phyloP scores from a whole-genome alignment of 2,329 filamentous ascomycete genomes.

The Ceratocystis colombiana region DNA sequence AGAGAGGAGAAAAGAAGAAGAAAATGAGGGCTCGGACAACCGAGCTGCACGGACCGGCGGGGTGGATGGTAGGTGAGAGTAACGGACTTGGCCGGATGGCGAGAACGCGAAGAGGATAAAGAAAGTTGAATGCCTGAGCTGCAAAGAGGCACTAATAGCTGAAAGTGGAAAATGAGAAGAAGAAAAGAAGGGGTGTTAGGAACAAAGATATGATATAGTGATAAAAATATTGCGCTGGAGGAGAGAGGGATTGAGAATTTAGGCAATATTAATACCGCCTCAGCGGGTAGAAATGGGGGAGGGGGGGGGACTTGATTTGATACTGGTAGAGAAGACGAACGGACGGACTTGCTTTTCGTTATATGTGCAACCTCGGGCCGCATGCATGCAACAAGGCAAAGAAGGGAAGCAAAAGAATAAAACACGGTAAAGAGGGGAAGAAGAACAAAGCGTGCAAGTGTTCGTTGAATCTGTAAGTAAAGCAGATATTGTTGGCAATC shows the following conservation, averaged over 20 bases:
- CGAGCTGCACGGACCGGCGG: slow-evolving; percentile 13
- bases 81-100: slow-evolving; percentile 14
- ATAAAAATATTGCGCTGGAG: neutral
- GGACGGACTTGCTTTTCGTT: neutral
- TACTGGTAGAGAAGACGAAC: neutral
- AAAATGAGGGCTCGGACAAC: slow-evolving; percentile 12
- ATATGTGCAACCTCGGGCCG: neutral
- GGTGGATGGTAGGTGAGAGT: slow-evolving; percentile 5
- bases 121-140: neutral
- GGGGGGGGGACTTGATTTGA: neutral
- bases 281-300: neutral
- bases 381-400: neutral
- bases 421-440: neutral
- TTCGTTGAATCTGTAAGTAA: neutral
- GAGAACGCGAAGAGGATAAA: neutral
- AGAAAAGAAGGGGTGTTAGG: neutral
- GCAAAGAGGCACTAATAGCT: neutral
- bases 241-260: neutral
- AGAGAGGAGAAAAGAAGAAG: slow-evolving; percentile 6
- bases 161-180: slow-evolving; percentile 7
- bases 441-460: neutral
- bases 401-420: neutral
- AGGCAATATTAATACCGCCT: neutral
- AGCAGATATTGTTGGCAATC: neutral
- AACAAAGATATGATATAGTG: neutral